Percentiles rank a stretch among this genome's conserved stretches.
Evolutionary conservation across 176 grass and related monocot genomes (phyloP).

Genomic region (Carex myosuroides): DNA sequence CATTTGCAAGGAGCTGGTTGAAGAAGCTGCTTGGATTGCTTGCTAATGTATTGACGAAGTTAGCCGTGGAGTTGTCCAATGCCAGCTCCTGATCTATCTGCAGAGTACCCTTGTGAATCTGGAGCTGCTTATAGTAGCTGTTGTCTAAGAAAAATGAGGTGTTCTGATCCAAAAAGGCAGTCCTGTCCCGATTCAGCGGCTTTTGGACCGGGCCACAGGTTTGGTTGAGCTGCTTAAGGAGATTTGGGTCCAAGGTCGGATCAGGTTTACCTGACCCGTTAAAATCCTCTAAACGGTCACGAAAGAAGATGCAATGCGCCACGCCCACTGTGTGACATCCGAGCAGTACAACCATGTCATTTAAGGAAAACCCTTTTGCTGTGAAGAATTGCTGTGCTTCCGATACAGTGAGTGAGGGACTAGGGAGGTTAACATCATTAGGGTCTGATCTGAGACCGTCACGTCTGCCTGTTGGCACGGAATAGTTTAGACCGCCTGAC

Average conservation of each 20-base stretch:
- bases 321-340: slow-evolving; percentile 49
- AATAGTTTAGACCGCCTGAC: slow-evolving; percentile 33
- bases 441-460: slow-evolving; percentile 28
- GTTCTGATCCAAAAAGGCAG: slow-evolving; percentile 30
- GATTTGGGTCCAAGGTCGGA: slow-evolving; percentile 14
- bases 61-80: slow-evolving; percentile 18
- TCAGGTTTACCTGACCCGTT: slow-evolving; percentile 4
- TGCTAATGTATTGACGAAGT: slow-evolving; percentile 24
- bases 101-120: slow-evolving; percentile 23
- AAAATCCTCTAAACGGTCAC: slow-evolving; percentile 32
- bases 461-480: slow-evolving; percentile 23
- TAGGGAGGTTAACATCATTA: slow-evolving; percentile 22
- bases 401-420: slow-evolving; percentile 11
- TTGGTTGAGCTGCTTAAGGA: not conserved
- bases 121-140: slow-evolving; percentile 40
- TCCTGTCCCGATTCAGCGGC: slow-evolving; percentile 13
- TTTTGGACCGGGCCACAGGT: slow-evolving; percentile 3
- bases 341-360: slow-evolving; percentile 48
- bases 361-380: slow-evolving; percentile 25
- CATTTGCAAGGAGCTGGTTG: slow-evolving; percentile 29
- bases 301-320: slow-evolving; percentile 37
- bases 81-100: slow-evolving; percentile 46
- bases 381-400: slow-evolving; percentile 27
- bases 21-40: slow-evolving; percentile 13
- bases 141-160: slow-evolving; percentile 44